Percentiles rank a stretch among this genome's conserved stretches.
These are phyloP conservation scores for Cutaneotrichosporon sp. DNA, from an alignment of 1,284 basidiomycete species.

Conservation along the genomic window DNA sequence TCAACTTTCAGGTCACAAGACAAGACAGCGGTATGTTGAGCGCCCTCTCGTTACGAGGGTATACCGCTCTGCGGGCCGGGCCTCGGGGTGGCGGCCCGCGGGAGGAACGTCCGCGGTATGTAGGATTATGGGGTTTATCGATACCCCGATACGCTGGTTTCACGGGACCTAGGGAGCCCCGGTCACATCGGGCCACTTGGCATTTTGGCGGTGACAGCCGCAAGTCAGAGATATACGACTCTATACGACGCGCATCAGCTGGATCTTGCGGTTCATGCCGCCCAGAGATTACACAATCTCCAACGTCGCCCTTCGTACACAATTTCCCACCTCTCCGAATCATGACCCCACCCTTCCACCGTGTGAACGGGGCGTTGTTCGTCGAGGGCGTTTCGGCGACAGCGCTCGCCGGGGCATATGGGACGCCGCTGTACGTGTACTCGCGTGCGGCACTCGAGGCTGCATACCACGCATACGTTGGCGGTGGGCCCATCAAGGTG, in stretches of 20 bases:
- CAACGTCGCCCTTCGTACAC: background rate
- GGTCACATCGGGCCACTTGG: too few relatives aligned
- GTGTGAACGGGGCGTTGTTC: background rate
- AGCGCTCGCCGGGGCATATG: constrained; percentile 10
- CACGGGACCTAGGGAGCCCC: too few relatives aligned
- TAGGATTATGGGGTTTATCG: too few relatives aligned
- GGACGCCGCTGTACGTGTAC: constrained; percentile 22
- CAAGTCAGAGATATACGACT: background rate
- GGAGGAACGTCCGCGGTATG: too few relatives aligned
- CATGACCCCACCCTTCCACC: background rate
- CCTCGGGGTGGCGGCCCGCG: too few relatives aligned
- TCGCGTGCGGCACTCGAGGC: constrained; percentile 14
- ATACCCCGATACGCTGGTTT: too few relatives aligned
- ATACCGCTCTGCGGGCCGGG: too few relatives aligned
- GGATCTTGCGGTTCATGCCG: background rate
- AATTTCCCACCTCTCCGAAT: background rate
- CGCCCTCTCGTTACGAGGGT: too few relatives aligned
- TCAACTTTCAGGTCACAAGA: too few relatives aligned
- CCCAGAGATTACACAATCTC: background rate
- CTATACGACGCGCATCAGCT: background rate
- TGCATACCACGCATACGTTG: constrained; percentile 5
- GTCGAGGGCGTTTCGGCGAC: constrained; percentile 14
- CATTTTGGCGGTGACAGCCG: too few relatives aligned
- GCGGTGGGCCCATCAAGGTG: constrained; percentile 1
- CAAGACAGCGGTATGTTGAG: too few relatives aligned